Evolutionary conservation across 2,329 filamentous ascomycete species (phyloP).

Genomic region (Teratosphaeria nubilosa): DNA sequence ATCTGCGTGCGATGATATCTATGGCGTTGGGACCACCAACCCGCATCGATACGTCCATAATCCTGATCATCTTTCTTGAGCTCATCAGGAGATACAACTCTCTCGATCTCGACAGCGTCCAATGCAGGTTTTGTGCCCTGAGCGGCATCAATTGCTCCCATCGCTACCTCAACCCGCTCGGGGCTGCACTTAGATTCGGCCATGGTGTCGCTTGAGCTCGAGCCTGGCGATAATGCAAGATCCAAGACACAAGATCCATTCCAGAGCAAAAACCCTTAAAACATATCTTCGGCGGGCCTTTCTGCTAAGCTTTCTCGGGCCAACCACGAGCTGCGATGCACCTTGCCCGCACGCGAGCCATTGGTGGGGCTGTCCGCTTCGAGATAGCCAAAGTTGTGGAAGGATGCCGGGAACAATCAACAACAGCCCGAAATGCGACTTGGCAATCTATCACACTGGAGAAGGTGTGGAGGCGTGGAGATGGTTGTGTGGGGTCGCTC

Average conservation of each 20-base stretch:
- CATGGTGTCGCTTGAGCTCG: neutral
- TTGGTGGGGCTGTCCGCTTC: neutral
- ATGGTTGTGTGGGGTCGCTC: neutral
- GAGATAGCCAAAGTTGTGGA: neutral
- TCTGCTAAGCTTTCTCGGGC: neutral
- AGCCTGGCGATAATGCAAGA: neutral
- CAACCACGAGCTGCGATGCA: neutral
- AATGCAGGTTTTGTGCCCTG: constrained; percentile 3
- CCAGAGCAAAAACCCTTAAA: neutral
- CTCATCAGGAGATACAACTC: constrained; percentile 36
- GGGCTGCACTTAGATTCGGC: neutral
- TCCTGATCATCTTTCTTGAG: constrained; percentile 44
- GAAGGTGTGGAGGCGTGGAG: neutral
- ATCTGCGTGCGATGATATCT: neutral
- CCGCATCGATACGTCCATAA: constrained; percentile 49
- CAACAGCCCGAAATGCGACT: neutral
- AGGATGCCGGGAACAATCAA: neutral
- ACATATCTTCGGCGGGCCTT: neutral
- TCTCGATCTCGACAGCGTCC: constrained; percentile 35
- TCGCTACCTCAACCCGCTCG: neutral
- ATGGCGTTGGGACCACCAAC: neutral
- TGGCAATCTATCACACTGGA: neutral
- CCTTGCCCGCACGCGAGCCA: neutral
- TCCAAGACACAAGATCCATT: neutral
- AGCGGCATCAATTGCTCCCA: neutral